Base-by-base conservation (phyloP, 352 stramenopile species). In the Pythium sukuiense region DNA sequence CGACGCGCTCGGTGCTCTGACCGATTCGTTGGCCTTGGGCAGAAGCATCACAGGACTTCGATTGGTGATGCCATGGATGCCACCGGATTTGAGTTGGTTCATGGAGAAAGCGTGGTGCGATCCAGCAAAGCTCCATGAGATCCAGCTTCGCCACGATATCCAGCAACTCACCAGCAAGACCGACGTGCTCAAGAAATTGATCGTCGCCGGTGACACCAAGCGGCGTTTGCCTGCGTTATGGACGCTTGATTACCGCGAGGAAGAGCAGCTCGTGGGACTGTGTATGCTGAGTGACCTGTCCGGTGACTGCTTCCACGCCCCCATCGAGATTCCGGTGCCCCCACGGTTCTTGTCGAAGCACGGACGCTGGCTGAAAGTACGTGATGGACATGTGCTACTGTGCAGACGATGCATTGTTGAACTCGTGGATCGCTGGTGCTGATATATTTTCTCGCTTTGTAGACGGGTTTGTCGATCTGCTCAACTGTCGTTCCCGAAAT, bases 281-380 rank as follows among this genome's bases (percentile, higher is more conserved):
- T 29, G 30, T 7, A 73, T 73, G 27, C 39, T 65, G 37, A 73
- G 66, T 32, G 66, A 73, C 37, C n/a, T 73, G 24, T 69, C 66
- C 0, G 66, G 66, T 16, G 29, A 45, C 6, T 73, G 66, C 55
- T 73, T 55, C 61, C 66, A 73, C 56, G 32, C 41, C 13, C 60
- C 60, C 5, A 59, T 69, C 8, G 46, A 63, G 14, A 63, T 69
- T 45, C 39, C 39, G 16, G 45, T 52, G 18, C 45, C 45, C 11
- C 16, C 45, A 6, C n/a, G n/a, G 18, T 52, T 52, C 45, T 14
- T 52, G 20, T 13, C 45, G 4, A 52, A 52, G 45, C 20, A 52
- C n/a, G 45, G 45, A 5, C 12, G 45, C 18, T 26, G 18, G 45
- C 11, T 52, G 5, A 29, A 52, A n/a, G 45, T 52, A 52, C 16